These are phyloP conservation scores for Wickerhamiella parazyma DNA, from an alignment of 805 yeast genomes.

Conservation along the genomic window DNA sequence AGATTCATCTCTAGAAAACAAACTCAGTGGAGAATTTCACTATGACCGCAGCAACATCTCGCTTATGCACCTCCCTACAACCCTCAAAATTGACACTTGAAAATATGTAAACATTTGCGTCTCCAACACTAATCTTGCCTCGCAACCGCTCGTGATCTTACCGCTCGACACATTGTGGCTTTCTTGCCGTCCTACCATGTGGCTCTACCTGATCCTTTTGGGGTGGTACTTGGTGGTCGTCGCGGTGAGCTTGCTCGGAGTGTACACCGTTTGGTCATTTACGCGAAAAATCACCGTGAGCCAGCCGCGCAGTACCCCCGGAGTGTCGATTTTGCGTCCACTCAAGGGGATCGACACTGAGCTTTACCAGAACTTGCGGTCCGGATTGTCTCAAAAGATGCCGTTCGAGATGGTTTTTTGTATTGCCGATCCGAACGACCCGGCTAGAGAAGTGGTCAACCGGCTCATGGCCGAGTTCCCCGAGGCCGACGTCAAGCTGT, in stretches of 20 bases:
- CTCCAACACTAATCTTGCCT: no score
- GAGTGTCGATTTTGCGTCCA: slow-evolving; percentile 71
- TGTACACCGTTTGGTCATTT: neutral
- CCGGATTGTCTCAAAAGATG: slow-evolving; percentile 56
- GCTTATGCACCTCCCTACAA: no score
- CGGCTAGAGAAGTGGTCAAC: slow-evolving; percentile 46
- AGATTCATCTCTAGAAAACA: no score
- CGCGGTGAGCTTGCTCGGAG: neutral
- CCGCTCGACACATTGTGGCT: no score
- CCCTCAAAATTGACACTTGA: no score
- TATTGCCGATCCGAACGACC: slow-evolving; percentile 49
- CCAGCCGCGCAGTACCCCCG: slow-evolving; percentile 25
- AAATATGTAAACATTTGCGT: no score
- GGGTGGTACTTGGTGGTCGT: neutral
- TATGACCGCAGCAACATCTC: no score
- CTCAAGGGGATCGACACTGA: slow-evolving; percentile 75
- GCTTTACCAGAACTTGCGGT: slow-evolving; percentile 49
- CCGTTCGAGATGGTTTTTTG: slow-evolving; percentile 70
- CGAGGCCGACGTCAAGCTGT: slow-evolving; percentile 40
- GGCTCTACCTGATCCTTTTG: neutral
- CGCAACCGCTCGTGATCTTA: no score
- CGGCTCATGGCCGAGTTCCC: slow-evolving; percentile 41
- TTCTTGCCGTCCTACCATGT: neutral
- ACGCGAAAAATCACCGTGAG: neutral
- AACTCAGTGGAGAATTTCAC: no score